Base-by-base conservation (phyloP, 106 monocot species). In the Platanthera guangdongensis region DNA sequence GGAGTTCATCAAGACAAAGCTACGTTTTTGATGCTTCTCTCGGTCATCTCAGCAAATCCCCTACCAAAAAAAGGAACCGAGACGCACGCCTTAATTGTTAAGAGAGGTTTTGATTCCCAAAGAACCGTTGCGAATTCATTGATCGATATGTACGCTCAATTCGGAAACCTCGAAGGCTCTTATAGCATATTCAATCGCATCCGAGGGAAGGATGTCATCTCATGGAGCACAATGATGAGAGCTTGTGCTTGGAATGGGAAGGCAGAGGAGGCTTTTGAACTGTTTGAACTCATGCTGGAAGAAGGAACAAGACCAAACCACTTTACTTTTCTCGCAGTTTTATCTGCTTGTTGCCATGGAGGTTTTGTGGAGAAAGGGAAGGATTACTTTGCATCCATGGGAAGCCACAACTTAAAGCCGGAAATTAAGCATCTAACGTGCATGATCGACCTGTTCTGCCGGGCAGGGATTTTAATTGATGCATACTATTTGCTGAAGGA, bases 141-240 rank as follows among this genome's bases (percentile, higher is more conserved):
- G 21, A 77, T 94, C 15, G 83, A 85, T 57, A 83, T 87, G 85
- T 94, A 94, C 82, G 83, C 83, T 10, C 77, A 50, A 78, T 82
- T 75, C 69, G 94, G 94, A 80, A 83, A 57, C 49, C 75, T 85
- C 55, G 68, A 30, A 12, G 80, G 83, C 68, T 81, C 89, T 47
- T 13, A 30, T 9, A 74, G 82, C 55, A 63, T 89, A 39, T 94
- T 91, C 75, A 45, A 76, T 54, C 62, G 47, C 39, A 80, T 91
- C 50, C 16, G 6, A 72, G 78, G 79, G 16, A 94, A 91, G 77
- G 82, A 94, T 83, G 94, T 85, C 16, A 71, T 91, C 54, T 87
- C 94, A 8, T 94, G 94, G 94, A 94, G 85, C 55, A 85, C 80
- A 10, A 87, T 94, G 60, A 91, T 94, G 59, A 87, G 88, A 59